Base-by-base conservation (phyloP, 129 eudicot genomes). In the Heracleum sosnowskyi region DNA sequence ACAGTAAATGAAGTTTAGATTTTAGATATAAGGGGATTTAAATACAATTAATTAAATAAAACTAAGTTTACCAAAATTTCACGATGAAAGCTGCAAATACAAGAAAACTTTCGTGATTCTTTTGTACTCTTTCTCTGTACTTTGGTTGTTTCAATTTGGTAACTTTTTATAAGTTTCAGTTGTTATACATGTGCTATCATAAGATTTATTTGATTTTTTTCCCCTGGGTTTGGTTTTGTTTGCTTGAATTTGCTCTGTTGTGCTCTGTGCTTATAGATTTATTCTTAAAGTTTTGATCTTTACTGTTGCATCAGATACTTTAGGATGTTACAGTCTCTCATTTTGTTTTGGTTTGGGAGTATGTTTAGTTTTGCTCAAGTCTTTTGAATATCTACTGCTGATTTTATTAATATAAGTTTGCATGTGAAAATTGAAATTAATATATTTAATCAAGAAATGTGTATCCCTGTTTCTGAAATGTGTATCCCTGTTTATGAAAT, bases 1-100 rank as follows among this genome's bases (percentile, higher is more conserved):
- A n/a, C n/a, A n/a, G n/a, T n/a, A n/a, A n/a, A n/a, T n/a, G n/a
- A n/a, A n/a, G n/a, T n/a, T n/a, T n/a, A n/a, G n/a, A n/a, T n/a
- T n/a, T n/a, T n/a, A n/a, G n/a, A n/a, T n/a, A n/a, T n/a, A n/a
- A n/a, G n/a, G n/a, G n/a, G n/a, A n/a, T n/a, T n/a, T n/a, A n/a
- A n/a, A n/a, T n/a, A n/a, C n/a, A n/a, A n/a, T n/a, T n/a, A n/a
- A n/a, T n/a, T n/a, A n/a, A n/a, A n/a, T n/a, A n/a, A n/a, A n/a
- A n/a, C n/a, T n/a, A n/a, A n/a, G n/a, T n/a, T n/a, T n/a, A n/a
- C n/a, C n/a, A n/a, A n/a, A n/a, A n/a, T n/a, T n/a, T n/a, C n/a
- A n/a, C n/a, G n/a, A n/a, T n/a, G n/a, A 82, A 76, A 77, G 74
- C 77, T 77, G 81, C 73, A 76, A 31, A n/a, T 44, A 46, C 47